Evolutionary conservation across 352 stramenopile genomes (phyloP), one percentile per base, ranked within the genome.

Genomic region (Globisporangium mamillatum): DNA sequence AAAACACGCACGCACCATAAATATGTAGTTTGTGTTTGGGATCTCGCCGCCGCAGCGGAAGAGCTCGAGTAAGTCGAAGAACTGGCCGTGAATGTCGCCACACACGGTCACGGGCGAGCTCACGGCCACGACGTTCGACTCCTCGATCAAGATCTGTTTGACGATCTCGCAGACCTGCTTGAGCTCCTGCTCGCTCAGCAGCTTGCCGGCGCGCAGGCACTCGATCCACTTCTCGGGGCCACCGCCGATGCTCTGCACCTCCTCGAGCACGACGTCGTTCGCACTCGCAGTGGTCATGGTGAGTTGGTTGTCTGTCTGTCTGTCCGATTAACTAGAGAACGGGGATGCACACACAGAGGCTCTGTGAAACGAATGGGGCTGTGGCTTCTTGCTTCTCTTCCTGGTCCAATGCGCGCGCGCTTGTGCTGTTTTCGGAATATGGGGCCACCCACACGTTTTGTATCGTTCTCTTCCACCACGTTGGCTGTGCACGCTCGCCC

Each of bases 51-150:
- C 90, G 67, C 83, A 90, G 65, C 84, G 84, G 71, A 97, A 97
- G 32, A 97, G 82, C 77, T 97, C 87, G 14, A 95, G 67, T 38
- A 97, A 72, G 70, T 97, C 90, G 61, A 92, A 96, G 76, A 95
- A 97, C 80, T 97, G 90, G 62, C 90, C 90, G 76, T 97, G 90
- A 67, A 97, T 94, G 76, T 97, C 90, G 38, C 90, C 90, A 44
- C 89, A 96, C 18, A 97, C 87, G 8, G 86, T 97, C 72, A 97
- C 89, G 62, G 91, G 91, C 67, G 84, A 94, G 71, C 83, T 95
- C 74, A 97, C 90, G 60, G 88, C 82, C 71, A 96, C 89, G 57
- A 97, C 90, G 72, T 97, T 97, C 67, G 86, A 94, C 74, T 97
- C 91, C 70, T 97, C 90, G 60, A 97, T 94, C 29, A 97, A 79